phyloP scores from a whole-genome alignment of 371 early-diverging fungal species.

The Dichotomocladium elegans region DNA sequence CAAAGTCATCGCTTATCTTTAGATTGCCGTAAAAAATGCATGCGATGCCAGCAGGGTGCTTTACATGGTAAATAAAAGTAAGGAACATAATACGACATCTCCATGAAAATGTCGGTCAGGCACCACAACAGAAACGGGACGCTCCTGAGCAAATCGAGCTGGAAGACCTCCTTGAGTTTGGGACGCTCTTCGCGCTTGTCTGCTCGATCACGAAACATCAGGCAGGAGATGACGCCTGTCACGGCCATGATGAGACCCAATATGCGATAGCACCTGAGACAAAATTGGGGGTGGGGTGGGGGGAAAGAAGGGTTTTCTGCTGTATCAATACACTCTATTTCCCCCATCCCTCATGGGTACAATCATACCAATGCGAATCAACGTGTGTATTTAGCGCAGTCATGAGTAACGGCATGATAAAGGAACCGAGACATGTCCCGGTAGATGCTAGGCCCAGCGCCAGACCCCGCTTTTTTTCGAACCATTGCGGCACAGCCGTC shows the following conservation, averaged over 20 bases:
- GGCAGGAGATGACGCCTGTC: constrained; percentile 15
- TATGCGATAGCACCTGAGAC: constrained; percentile 28
- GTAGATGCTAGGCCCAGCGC: constrained; percentile 68
- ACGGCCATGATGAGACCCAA: constrained; percentile 40
- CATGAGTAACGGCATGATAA: constrained; percentile 57
- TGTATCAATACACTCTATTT: too few relatives aligned
- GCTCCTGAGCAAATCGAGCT: constrained; percentile 30
- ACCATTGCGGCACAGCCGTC: constrained; percentile 66
- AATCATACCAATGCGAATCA: constrained; percentile 45
- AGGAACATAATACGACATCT: constrained; percentile 46
- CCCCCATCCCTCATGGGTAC: too few relatives aligned
- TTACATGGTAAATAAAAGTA: constrained; percentile 44
- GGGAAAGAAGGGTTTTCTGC: too few relatives aligned
- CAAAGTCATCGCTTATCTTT: too few relatives aligned
- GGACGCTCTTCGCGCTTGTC: constrained; percentile 2
- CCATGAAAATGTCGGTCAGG: constrained; percentile 26
- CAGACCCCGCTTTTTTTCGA: constrained; percentile 53
- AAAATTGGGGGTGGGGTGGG: too few relatives aligned
- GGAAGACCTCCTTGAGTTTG: constrained; percentile 13
- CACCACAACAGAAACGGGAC: constrained; percentile 30
- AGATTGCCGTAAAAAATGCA: neutral
- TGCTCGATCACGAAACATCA: constrained; percentile 22
- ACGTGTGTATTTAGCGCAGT: constrained; percentile 42
- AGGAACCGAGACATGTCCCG: constrained; percentile 71
- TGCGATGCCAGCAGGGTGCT: neutral